phyloP scores from a whole-genome alignment of 352 stramenopile species.

The Phytophthora cryptogea region DNA sequence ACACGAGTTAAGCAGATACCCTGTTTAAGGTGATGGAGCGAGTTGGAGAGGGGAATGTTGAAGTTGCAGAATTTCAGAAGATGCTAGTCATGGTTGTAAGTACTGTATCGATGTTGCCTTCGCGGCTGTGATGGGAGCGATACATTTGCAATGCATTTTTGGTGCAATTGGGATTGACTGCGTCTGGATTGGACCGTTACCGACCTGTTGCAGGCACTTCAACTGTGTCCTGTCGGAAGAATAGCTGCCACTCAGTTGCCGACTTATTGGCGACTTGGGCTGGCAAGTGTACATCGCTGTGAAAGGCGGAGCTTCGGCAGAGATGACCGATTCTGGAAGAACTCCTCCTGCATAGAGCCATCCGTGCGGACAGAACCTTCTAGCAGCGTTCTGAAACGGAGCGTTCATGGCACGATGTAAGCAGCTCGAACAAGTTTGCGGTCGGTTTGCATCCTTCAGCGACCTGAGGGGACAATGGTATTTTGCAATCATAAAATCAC shows the following conservation, averaged over 20 bases:
- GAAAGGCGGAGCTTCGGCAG: conserved; percentile 4
- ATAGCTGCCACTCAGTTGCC: background rate
- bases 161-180: too few relatives aligned
- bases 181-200: background rate
- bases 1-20: background rate
- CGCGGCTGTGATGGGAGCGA: too few relatives aligned
- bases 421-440: background rate
- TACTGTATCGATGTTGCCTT: too few relatives aligned
- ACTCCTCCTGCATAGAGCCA: conserved; percentile 1
- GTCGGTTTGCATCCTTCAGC: too few relatives aligned
- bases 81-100: too few relatives aligned
- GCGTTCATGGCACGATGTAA: background rate
- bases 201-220: background rate
- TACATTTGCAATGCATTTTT: too few relatives aligned
- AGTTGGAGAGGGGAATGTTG: background rate
- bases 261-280: background rate
- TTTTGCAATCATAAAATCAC: too few relatives aligned
- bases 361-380: conserved; percentile 16
- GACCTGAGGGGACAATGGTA: too few relatives aligned
- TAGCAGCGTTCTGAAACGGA: conserved; percentile 22
- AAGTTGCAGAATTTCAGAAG: too few relatives aligned
- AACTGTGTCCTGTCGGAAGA: background rate
- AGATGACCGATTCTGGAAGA: conserved; percentile 15
- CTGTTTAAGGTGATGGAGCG: background rate
- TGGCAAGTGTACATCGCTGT: background rate